phyloP scores from a whole-genome alignment of 768 basidiomycete species.

The Lactarius psammicola region DNA sequence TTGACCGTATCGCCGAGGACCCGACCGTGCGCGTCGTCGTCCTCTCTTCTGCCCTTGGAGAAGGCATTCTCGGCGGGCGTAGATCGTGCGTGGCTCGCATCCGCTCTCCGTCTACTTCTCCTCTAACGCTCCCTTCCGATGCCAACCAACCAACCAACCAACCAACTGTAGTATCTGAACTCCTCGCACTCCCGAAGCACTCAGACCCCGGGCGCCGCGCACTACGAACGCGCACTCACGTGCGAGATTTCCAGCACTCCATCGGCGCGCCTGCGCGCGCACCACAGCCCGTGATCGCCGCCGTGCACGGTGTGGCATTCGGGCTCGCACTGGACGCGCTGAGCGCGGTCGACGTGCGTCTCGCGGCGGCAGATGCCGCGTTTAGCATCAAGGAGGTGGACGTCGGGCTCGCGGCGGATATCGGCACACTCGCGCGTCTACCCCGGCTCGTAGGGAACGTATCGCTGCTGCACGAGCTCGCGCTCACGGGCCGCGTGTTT shows the following conservation, averaged over 20 bases:
- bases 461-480: slow-evolving; percentile 69
- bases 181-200: slow-evolving; percentile 34
- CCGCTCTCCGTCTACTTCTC: neutral
- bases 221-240: slow-evolving; percentile 45
- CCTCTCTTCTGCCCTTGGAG: slow-evolving; percentile 62
- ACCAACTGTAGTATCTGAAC: slow-evolving; percentile 11
- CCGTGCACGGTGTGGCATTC: slow-evolving; percentile 69
- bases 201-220: slow-evolving; percentile 55
- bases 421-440: slow-evolving; percentile 80
- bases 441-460: slow-evolving; percentile 77
- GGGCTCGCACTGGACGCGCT: slow-evolving; percentile 82
- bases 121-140: neutral
- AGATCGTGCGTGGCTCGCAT: slow-evolving; percentile 53
- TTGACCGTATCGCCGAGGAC: slow-evolving; percentile 53
- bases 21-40: slow-evolving; percentile 69
- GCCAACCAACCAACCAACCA: neutral
- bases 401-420: slow-evolving; percentile 83
- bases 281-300: slow-evolving; percentile 78
- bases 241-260: slow-evolving; percentile 64
- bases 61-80: slow-evolving; percentile 83
- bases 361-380: slow-evolving; percentile 55
- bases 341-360: slow-evolving; percentile 74
- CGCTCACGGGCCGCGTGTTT: slow-evolving; percentile 74
- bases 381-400: slow-evolving; percentile 88
- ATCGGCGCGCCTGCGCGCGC: slow-evolving; percentile 68